Percentiles rank a stretch among this genome's conserved stretches.
Evolutionary conservation across 805 yeast genomes (phyloP).

Genomic region (Ogataea corticis): DNA sequence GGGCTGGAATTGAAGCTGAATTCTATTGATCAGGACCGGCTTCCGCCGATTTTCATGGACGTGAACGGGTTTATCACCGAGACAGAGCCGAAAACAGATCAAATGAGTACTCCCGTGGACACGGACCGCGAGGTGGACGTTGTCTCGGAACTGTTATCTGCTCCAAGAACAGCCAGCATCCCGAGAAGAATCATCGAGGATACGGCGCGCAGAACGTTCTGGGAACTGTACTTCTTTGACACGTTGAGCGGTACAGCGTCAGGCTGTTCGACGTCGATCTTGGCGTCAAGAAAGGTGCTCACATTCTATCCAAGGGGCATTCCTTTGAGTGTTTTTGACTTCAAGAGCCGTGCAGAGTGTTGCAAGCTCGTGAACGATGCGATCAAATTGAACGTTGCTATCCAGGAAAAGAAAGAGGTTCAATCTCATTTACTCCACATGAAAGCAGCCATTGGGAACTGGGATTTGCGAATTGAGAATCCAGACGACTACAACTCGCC

Average conservation of each 20-base stretch:
- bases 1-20: slow-evolving; percentile 40
- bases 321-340: slow-evolving; percentile 42
- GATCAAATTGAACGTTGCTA: slow-evolving; percentile 46
- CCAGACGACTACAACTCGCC: slow-evolving; percentile 46
- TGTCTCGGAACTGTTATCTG: slow-evolving; percentile 12
- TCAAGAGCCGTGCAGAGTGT: slow-evolving; percentile 45
- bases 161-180: slow-evolving; percentile 23
- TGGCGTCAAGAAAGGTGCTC: slow-evolving; percentile 38
- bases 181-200: slow-evolving; percentile 30
- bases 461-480: slow-evolving; percentile 48
- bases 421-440: slow-evolving; percentile 39
- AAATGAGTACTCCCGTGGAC: slow-evolving; percentile 22
- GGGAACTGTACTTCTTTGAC: slow-evolving; percentile 55
- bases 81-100: slow-evolving; percentile 2
- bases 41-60: slow-evolving; percentile 33
- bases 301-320: slow-evolving; percentile 42
- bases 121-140: slow-evolving; percentile 19
- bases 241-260: slow-evolving; percentile 56
- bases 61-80: slow-evolving; percentile 35
- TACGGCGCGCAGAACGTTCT: slow-evolving; percentile 46
- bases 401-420: slow-evolving; percentile 41
- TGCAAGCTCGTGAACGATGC: slow-evolving; percentile 52
- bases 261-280: slow-evolving; percentile 43
- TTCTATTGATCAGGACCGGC: slow-evolving; percentile 36
- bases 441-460: slow-evolving; percentile 48